Conservation (phyloP, 2,329 filamentous ascomycete genomes). For the Aspergillus candidus region DNA sequence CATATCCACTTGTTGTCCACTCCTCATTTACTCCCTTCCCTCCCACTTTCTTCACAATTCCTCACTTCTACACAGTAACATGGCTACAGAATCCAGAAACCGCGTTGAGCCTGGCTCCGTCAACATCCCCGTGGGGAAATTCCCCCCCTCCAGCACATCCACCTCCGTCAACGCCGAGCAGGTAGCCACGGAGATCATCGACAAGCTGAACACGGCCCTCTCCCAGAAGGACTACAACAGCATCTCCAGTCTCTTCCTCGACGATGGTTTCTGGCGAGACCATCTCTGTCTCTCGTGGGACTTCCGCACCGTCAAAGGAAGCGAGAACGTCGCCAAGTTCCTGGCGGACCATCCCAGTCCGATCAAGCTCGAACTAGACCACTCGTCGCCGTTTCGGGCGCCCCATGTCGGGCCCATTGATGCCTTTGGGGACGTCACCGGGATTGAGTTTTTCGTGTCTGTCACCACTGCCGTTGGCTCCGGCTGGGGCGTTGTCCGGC, state of each 20-base stretch:
- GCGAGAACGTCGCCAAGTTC: slow-evolving; percentile 33
- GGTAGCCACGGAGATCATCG: slow-evolving; percentile 34
- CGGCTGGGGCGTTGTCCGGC: slow-evolving; percentile 52
- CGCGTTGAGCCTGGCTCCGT: slow-evolving; percentile 49
- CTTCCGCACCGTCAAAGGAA: slow-evolving; percentile 49
- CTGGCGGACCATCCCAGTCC: slow-evolving; percentile 39
- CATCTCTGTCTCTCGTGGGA: slow-evolving; percentile 53
- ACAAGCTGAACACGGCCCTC: slow-evolving; percentile 37
- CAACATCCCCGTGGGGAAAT: slow-evolving; percentile 44
- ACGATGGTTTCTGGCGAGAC: slow-evolving; percentile 54
- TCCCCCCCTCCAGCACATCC: slow-evolving; percentile 35
- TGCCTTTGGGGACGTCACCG: slow-evolving; percentile 42
- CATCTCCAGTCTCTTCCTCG: slow-evolving; percentile 42
- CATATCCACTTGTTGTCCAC: background rate
- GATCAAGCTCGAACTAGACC: slow-evolving; percentile 43
- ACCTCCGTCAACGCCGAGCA: slow-evolving; percentile 30
- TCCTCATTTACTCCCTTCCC: too few species aligned
- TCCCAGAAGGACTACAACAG: slow-evolving; percentile 27
- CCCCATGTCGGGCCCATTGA: slow-evolving; percentile 48
- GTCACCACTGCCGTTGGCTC: slow-evolving; percentile 50
- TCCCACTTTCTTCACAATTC: too few species aligned
- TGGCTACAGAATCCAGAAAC: slow-evolving; percentile 31
- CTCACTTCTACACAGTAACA: background rate
- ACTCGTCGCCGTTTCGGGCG: slow-evolving; percentile 38
- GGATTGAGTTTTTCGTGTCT: slow-evolving; percentile 53